phyloP scores from a whole-genome alignment of 495 filamentous ascomycete species.

The Rhypophila decipiens region DNA sequence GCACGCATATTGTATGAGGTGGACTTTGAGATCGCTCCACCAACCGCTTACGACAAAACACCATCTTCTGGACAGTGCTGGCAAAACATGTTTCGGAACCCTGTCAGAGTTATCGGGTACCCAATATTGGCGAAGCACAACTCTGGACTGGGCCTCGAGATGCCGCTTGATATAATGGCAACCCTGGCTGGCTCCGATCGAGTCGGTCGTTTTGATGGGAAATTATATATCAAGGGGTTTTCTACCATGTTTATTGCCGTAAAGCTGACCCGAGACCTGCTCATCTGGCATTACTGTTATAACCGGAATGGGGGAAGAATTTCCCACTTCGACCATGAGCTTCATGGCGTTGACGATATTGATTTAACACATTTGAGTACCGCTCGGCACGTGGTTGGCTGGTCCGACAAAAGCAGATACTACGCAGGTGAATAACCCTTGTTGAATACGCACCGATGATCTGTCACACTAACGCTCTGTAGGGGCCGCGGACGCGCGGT shows the following conservation, averaged over 20 bases:
- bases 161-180: conserved; percentile 1
- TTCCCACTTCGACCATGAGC: not conserved
- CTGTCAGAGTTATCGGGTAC: conserved; percentile 29
- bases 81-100: conserved; percentile 28
- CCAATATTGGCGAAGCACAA: conserved; percentile 12
- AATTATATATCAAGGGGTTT: not conserved
- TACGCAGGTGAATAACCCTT: not conserved
- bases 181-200: not conserved
- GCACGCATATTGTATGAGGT: not conserved
- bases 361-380: no score
- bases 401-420: not conserved
- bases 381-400: not conserved
- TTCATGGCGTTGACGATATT: not conserved
- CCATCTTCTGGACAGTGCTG: conserved; percentile 29
- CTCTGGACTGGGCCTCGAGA: not conserved
- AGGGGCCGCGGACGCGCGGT: not conserved
- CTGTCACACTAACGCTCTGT: not conserved
- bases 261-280: not conserved
- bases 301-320: not conserved
- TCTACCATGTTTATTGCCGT: not conserved
- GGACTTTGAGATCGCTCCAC: not conserved
- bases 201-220: not conserved
- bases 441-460: not conserved
- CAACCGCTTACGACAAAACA: not conserved
- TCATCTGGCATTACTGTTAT: not conserved